Evolutionary conservation across 1,284 basidiomycete genomes (phyloP), one percentile per base, ranked within the genome.

Genomic region (Blastosporella zonata): DNA sequence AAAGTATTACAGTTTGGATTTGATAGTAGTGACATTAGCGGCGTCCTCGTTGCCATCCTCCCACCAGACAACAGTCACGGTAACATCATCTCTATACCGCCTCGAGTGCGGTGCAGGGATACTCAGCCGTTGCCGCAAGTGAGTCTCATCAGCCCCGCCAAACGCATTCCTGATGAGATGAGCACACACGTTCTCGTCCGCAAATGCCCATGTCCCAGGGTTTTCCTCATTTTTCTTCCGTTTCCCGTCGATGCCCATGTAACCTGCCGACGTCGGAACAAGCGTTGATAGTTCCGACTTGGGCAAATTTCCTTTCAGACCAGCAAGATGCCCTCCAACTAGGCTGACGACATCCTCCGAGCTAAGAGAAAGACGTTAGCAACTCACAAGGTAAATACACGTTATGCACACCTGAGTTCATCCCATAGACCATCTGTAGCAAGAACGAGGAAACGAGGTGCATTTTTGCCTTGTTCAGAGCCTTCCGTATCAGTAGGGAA

Each of bases 371-470:
- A 33, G 18, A 22, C 31, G 25, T 40, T 34, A 34, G 43, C 13
- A 37, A 20, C 39, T 23, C 31, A 33, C 15, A 23, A 21, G 43
- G 12, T 15, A 47, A 44, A 9, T 31, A 13, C 17, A 15, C 7
- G 41, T 10, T 43, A 12, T 29, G 39, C 53, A 27, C 57, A 74
- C 72, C 69, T 88, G 47, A 99, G 77, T 57, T 90, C 77, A 68
- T 99, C 97, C 93, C 95, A 98, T 43, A 98, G 77, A 12, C 95
- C 95, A 61, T 97, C 94, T 0, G 93, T 96, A 1, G 93, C 94
- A 55, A 97, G 79, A 35, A 97, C 86, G 48, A 97, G 63, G 64
- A 95, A 94, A 44, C 79, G 79, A 21, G 81, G 64, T 10, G 79
- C 67, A 62, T 59, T 70, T 54, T 52, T 59, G 15, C 47, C 45